Percentiles rank a stretch among this genome's conserved stretches.
These are phyloP conservation scores for Globisporangium parvum DNA, from an alignment of 352 stramenopile genomes.

Conservation along the genomic window DNA sequence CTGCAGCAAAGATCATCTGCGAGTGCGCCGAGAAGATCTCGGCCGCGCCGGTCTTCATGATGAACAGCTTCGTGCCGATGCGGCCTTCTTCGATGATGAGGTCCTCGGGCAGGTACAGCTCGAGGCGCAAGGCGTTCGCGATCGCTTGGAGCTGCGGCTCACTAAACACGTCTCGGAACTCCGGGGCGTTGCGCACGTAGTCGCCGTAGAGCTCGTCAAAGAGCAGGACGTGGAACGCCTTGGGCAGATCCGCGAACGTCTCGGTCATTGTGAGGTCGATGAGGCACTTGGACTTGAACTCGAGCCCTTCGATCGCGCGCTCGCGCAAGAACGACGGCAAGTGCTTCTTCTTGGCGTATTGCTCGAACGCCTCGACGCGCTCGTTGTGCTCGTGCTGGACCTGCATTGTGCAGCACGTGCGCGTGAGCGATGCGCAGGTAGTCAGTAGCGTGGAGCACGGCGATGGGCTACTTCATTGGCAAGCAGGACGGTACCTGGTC, in stretches of 20 bases:
- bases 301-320: conserved; percentile 15
- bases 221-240: conserved; percentile 10
- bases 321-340: conserved; percentile 17
- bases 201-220: conserved; percentile 23
- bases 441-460: neutral
- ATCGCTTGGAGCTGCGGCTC: conserved; percentile 17
- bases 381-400: conserved; percentile 17
- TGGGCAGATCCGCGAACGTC: conserved; percentile 16
- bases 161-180: conserved; percentile 10
- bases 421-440: neutral
- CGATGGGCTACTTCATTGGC: neutral
- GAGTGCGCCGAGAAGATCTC: conserved; percentile 15
- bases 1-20: conserved; percentile 14
- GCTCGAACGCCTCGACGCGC: conserved; percentile 22
- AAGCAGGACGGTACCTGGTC: conserved; percentile 10
- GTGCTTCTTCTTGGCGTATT: conserved; percentile 19
- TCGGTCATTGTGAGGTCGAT: conserved; percentile 12
- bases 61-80: conserved; percentile 14
- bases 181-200: conserved; percentile 11
- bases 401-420: neutral
- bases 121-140: conserved; percentile 12
- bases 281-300: conserved; percentile 18
- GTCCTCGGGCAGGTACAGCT: conserved; percentile 21
- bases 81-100: conserved; percentile 21
- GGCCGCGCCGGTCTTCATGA: conserved; percentile 15